phyloP scores from a whole-genome alignment of 441 rosid genomes.

The Omphalea diandra region DNA sequence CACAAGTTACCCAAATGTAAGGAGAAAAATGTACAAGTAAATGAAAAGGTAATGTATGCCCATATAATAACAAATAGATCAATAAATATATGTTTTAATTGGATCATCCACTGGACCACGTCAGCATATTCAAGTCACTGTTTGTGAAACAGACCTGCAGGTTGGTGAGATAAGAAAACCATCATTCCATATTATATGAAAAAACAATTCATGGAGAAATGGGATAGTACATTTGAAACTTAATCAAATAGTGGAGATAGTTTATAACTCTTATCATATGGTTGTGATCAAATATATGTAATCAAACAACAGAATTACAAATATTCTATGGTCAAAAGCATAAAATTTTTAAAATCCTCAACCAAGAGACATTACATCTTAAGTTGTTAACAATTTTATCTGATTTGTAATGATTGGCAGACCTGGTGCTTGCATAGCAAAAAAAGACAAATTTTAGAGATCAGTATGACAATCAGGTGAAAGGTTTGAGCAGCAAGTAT shows the following conservation, averaged over 20 bases:
- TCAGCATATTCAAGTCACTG: not conserved
- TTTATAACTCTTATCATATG: not conserved
- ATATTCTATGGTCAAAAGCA: not conserved
- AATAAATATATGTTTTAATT: not conserved
- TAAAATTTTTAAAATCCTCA: not conserved
- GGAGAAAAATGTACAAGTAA: not conserved
- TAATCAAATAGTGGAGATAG: not conserved
- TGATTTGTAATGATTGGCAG: not conserved
- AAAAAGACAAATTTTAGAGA: not conserved
- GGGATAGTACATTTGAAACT: not conserved
- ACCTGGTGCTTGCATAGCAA: not conserved
- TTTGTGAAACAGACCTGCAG: not conserved
- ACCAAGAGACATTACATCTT: not conserved
- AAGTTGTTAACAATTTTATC: not conserved
- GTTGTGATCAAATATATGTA: not conserved
- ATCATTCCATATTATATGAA: not conserved
- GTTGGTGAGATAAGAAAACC: not conserved
- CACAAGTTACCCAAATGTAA: slow-evolving; percentile 15
- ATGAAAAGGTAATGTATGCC: not conserved
- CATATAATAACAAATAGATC: not conserved
- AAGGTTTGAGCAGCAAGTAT: too few relatives aligned
- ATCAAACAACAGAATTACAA: not conserved
- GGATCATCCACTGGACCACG: not conserved
- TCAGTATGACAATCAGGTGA: not conserved
- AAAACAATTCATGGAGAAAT: not conserved